These are phyloP conservation scores for Taphrina deformans DNA, from an alignment of 1,139 yeast species.

Conservation along the genomic window DNA sequence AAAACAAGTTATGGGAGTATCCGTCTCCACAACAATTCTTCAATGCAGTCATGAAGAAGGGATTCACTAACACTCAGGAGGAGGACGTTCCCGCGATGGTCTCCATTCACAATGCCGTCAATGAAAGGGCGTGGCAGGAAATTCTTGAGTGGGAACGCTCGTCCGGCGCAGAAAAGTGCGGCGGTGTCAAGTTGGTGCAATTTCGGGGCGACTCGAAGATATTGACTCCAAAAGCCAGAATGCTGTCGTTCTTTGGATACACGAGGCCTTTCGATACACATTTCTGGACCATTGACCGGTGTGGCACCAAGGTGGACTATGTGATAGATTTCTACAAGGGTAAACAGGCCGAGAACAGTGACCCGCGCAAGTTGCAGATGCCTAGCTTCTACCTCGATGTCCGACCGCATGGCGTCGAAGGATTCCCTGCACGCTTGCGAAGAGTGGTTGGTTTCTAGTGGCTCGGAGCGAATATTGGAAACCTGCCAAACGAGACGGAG, in stretches of 20 bases:
- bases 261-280: constrained; percentile 89
- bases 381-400: constrained; percentile 32
- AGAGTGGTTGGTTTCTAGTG: background rate
- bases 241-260: constrained; percentile 54
- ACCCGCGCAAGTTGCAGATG: constrained; percentile 22
- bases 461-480: too few species aligned
- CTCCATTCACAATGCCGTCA: constrained; percentile 91
- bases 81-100: constrained; percentile 86
- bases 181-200: constrained; percentile 79
- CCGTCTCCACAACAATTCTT: constrained; percentile 94
- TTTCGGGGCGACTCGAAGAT: constrained; percentile 87
- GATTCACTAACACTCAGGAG: constrained; percentile 73
- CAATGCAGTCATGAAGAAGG: constrained; percentile 89
- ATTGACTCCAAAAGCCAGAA: constrained; percentile 85
- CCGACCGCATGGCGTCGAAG: constrained; percentile 25
- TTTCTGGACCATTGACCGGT: constrained; percentile 89
- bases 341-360: constrained; percentile 43
- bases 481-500: too few species aligned
- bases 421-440: constrained; percentile 21
- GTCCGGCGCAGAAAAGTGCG: constrained; percentile 66
- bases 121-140: constrained; percentile 88
- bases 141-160: constrained; percentile 78
- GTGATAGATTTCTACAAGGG: constrained; percentile 90
- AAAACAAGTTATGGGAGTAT: constrained; percentile 64
- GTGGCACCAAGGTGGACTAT: constrained; percentile 80